Base-by-base conservation (phyloP, 352 stramenopile genomes). In the Blastocystis sp. region DNA sequence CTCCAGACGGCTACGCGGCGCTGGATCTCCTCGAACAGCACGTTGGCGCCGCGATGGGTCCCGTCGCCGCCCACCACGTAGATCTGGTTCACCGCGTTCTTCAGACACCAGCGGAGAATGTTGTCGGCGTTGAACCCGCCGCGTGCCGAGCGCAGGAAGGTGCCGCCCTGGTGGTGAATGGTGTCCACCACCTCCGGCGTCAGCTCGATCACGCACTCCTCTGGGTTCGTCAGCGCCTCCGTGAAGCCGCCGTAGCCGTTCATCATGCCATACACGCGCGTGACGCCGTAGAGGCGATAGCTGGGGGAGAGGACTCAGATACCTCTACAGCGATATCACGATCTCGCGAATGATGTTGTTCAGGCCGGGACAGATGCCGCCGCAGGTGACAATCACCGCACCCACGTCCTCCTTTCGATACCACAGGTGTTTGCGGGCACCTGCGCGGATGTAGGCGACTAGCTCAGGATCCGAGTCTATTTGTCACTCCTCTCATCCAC, bases 311-410 rank as follows among this genome's bases (percentile, higher is more conserved):
- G n/a, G n/a, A 32, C 24, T 1, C 4, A 4, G 16, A 29, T n/a
- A 46, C 24, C 1, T 90, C 4, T 84, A 93, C 18, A 99, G 88
- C 9, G 92, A 93, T 11, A 96, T 91, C 11, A 94, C 96, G 79
- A 98, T 93, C 88, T 98, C 94, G 75, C 94, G 92, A 84, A 98
- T 94, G 34, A 98, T 94, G 88, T 97, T 97, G 90, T 99, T 99
- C n/a, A 99, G 90, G 4, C 96, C 96, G 21, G 96, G 96, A 86
- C 94, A 97, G 32, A 98, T 89, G 1, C 94, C 94, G 53, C 93
- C 93, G 87, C 92, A 96, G 16, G 93, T 97, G 40, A 97, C 92
- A 69, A 97, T 94, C 29, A 92, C 93, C 9, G 92, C 93, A 87
- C 93, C 92, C 44, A 95, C 91, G 61, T 90, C 89, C 7, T 87